A percentile compares a stretch with the other conserved stretches of the same genome.
Conservation (phyloP, 2,329 filamentous ascomycete species). For the Aspergillus pseudotamarii region DNA sequence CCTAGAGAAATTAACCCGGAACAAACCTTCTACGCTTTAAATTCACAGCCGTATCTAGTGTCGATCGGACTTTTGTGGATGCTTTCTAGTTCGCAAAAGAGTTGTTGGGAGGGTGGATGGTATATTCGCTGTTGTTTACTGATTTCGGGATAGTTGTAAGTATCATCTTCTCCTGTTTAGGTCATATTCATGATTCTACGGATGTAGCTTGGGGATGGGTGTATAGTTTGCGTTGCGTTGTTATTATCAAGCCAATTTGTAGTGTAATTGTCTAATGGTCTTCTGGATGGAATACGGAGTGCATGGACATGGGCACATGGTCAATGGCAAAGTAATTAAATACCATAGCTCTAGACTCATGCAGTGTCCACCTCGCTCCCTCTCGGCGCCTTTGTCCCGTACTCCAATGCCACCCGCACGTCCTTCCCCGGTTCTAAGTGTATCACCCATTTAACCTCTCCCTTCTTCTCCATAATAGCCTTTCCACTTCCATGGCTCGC, state of each 20-base stretch:
- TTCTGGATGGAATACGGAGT: background rate
- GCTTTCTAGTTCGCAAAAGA: too few species aligned
- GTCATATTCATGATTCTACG: too few species aligned
- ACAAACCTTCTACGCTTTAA: too few species aligned
- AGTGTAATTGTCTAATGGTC: background rate
- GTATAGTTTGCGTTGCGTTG: background rate
- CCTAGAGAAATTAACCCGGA: too few species aligned
- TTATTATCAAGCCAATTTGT: background rate
- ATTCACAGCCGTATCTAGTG: too few species aligned
- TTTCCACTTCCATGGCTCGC: constrained; percentile 58
- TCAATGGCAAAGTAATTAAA: background rate
- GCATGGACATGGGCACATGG: too few species aligned
- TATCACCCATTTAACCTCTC: constrained; percentile 63
- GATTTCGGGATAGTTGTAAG: background rate
- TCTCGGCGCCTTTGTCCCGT: constrained; percentile 60
- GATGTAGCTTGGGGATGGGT: background rate
- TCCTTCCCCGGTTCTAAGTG: constrained; percentile 60
- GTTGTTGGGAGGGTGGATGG: background rate
- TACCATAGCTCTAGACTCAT: background rate
- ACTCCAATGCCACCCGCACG: constrained; percentile 62
- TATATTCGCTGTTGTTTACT: background rate
- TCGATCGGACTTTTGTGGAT: too few species aligned
- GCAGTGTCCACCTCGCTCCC: constrained; percentile 21
- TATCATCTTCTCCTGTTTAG: background rate
- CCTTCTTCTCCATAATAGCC: constrained; percentile 58